phyloP scores from a whole-genome alignment of 257 asterid genomes.

The Leptodermis oblonga region DNA sequence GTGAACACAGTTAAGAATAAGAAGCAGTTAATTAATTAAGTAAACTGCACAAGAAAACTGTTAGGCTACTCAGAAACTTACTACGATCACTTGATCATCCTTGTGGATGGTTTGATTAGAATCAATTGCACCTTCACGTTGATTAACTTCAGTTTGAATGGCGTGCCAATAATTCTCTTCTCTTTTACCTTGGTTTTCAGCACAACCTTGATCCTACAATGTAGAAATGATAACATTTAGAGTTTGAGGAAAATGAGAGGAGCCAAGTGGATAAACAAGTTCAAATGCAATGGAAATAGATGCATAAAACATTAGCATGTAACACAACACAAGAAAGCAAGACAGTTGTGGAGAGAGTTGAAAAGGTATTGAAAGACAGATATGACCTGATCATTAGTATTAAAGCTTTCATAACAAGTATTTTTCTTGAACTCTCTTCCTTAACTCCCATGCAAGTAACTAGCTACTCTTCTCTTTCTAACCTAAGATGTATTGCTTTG shows the following conservation, averaged over 20 bases:
- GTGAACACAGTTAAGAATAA: not conserved
- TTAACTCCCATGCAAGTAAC: not conserved
- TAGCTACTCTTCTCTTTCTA: not conserved
- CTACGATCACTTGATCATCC: conserved; percentile 4
- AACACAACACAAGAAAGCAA: not conserved
- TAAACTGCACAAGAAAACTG: not conserved
- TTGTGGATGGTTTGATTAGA: not conserved
- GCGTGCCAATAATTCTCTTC: not conserved
- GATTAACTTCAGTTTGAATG: not conserved
- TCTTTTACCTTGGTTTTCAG: not conserved
- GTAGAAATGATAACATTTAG: not conserved
- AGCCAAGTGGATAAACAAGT: not conserved
- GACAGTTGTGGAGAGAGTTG: not conserved
- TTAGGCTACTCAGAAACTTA: not conserved
- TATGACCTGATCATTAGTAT: not conserved
- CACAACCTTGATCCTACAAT: conserved; percentile 2
- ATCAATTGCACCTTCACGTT: not conserved
- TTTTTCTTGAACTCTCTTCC: not conserved
- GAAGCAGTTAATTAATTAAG: not conserved
- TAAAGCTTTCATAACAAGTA: not conserved
- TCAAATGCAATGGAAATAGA: not conserved
- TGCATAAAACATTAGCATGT: not conserved
- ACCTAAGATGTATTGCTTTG: not conserved
- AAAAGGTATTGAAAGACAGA: not conserved
- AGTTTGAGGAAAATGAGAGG: not conserved